Evolutionary conservation across 441 rosid species (phyloP), one percentile per base, ranked within the genome.

Genomic region (Mallotus repandus): DNA sequence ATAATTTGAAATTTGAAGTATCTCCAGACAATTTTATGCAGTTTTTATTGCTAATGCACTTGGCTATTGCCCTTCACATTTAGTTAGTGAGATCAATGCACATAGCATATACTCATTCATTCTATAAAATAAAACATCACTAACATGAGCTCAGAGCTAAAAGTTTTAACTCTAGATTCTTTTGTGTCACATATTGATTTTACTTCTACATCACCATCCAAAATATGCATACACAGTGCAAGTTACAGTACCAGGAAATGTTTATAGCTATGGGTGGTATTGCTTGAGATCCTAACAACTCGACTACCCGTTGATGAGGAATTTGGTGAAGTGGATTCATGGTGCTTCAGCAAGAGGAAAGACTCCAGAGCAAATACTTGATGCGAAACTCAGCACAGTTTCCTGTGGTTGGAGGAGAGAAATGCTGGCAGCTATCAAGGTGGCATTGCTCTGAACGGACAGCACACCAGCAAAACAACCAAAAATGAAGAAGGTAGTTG

Each of bases 181-280:
- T 72, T 57, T 25, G 6, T 16, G 22, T 25, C 10, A 15, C 14
- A 7, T 11, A 50, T 1, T 62, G 19, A 22, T 43, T 66, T 46
- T 29, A 8, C 70, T 77, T 46, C 52, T 43, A 16, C 29, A n/a
- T 70, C 66, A 7, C 54, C 11, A 21, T 69, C 46, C 91, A 95
- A 97, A 95, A 84, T 92, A 95, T 80, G 99, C 99, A 14, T 95
- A 91, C 74, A 93, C 97, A 63, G 93, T 95, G 99, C 99, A 91
- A 91, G 97, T 95, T 25, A 95, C 98, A 5, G 99, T 96, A 70
- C 99, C 98, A 3, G 99, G 99, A 69, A 95, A 95, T 74, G 98
- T 93, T 35, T 95, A 93, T 82, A 95, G 99, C 84, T 95, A 86
- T 38, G 98, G 99, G 99, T 95, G 0, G 91, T 93, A 70, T 82